A percentile compares a stretch with the other conserved stretches of the same genome.
Conservation (phyloP, 805 yeast species). For the Candida michaelii region DNA sequence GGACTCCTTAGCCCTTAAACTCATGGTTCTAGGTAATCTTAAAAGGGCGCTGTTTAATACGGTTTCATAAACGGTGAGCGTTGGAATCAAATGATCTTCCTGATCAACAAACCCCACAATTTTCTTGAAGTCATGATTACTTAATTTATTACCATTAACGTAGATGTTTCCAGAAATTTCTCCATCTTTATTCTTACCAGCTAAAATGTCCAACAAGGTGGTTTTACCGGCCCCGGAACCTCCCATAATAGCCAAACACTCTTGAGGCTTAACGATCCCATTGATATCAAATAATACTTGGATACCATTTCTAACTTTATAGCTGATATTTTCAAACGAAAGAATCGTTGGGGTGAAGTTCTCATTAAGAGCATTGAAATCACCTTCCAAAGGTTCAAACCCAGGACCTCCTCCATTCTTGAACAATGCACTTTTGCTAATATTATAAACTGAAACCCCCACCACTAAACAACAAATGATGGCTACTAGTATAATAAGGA, state of each 20-base stretch:
- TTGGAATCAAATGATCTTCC: conserved; percentile 86
- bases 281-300: conserved; percentile 61
- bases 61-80: conserved; percentile 93
- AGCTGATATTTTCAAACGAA: conserved; percentile 71
- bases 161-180: conserved; percentile 60
- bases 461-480: conserved; percentile 43
- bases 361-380: conserved; percentile 41
- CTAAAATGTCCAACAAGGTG: conserved; percentile 85
- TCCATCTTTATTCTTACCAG: conserved; percentile 85
- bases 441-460: conserved; percentile 45
- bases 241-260: conserved; percentile 94
- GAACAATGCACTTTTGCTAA: conserved; percentile 64
- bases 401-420: conserved; percentile 20
- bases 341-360: conserved; percentile 40
- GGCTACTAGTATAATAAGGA: conserved; percentile 46
- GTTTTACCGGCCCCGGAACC: conserved; percentile 99
- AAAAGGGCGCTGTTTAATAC: conserved; percentile 88
- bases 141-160: conserved; percentile 66
- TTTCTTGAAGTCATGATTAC: conserved; percentile 51
- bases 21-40: conserved; percentile 80
- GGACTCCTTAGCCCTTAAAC: conserved; percentile 66
- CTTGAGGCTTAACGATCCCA: conserved; percentile 83
- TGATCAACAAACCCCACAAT: conserved; percentile 95
- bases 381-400: conserved; percentile 30
- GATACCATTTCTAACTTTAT: conserved; percentile 47